Conservation (phyloP, 139 green algal genomes). For the Microglena sp. region DNA sequence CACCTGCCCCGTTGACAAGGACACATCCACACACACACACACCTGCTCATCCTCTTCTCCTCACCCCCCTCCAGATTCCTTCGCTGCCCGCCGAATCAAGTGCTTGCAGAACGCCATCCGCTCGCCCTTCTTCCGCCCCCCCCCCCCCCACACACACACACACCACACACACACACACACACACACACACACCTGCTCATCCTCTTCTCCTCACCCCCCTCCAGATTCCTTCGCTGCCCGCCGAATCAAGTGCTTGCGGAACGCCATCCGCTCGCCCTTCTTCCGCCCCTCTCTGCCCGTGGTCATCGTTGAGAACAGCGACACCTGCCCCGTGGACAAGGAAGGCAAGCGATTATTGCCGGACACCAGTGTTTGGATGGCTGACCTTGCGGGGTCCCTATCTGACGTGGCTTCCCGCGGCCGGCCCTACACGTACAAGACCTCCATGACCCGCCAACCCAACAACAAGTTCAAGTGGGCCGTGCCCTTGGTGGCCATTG, state of each 20-base stretch:
- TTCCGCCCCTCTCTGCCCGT: slow-evolving; percentile 1
- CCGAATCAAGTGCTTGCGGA: not conserved
- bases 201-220: slow-evolving; percentile 4
- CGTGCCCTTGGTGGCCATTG: slow-evolving; percentile 1
- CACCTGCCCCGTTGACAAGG: slow-evolving; percentile 7
- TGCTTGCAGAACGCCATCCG: not conserved
- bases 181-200: too few relatives aligned
- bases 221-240: slow-evolving; percentile 3
- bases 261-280: not conserved
- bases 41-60: too few relatives aligned
- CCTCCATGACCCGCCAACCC: slow-evolving; percentile 2
- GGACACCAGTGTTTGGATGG: slow-evolving; percentile 8
- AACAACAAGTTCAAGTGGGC: slow-evolving; percentile 12
- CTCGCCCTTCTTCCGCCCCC: not conserved
- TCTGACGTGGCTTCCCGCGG: not conserved
- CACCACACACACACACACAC: too few relatives aligned
- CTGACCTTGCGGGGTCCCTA: not conserved
- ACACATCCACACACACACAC: too few relatives aligned
- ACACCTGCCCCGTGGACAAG: slow-evolving; percentile 7
- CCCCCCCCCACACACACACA: too few relatives aligned
- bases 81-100: not conserved
- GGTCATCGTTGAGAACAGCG: slow-evolving; percentile 9
- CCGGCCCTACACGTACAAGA: slow-evolving; percentile 1
- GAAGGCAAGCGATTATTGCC: slow-evolving; percentile 6
- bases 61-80: slow-evolving; percentile 7